A percentile compares a stretch with the other conserved stretches of the same genome.
Conservation (phyloP, 2,329 filamentous ascomycete genomes). For the Eutypella sp. region DNA sequence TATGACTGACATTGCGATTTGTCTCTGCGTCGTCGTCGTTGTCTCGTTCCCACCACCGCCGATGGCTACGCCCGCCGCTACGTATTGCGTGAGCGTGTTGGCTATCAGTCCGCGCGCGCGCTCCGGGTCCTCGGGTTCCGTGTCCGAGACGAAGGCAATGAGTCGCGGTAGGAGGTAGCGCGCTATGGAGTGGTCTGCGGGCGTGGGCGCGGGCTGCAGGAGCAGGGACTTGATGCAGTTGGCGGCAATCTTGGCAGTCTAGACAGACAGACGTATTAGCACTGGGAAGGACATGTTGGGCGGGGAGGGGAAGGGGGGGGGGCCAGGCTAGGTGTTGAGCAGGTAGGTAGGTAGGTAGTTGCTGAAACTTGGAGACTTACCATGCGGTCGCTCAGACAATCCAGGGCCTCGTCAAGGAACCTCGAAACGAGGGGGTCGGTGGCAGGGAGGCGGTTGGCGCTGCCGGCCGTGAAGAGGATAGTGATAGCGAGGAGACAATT, state of each 20-base stretch:
- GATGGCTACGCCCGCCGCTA: conserved; percentile 42
- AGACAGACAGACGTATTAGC: conserved; percentile 10
- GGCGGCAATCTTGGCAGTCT: conserved; percentile 84
- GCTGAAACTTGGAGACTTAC: conserved; percentile 42
- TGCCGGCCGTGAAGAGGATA: conserved; percentile 80
- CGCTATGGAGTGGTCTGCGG: conserved; percentile 67
- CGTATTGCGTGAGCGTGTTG: conserved; percentile 71
- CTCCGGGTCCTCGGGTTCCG: conserved; percentile 73
- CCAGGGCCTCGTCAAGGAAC: conserved; percentile 75
- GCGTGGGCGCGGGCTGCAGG: conserved; percentile 56
- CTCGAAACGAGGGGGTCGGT: conserved; percentile 69
- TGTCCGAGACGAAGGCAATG: conserved; percentile 67
- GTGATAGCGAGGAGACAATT: conserved; percentile 86
- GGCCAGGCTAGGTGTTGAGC: not conserved
- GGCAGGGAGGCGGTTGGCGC: conserved; percentile 66
- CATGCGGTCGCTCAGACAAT: conserved; percentile 76
- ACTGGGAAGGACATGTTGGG: conserved; percentile 5
- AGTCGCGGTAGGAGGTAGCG: conserved; percentile 71
- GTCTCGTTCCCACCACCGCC: conserved; percentile 15
- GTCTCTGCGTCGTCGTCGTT: conserved; percentile 41
- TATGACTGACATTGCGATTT: conserved; percentile 67
- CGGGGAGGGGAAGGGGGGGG: not conserved
- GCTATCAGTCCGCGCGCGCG: conserved; percentile 65
- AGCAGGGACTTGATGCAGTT: conserved; percentile 85
- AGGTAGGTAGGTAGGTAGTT: too few relatives aligned